Evolutionary conservation across 176 grass and related monocot genomes (phyloP), one percentile per base, ranked within the genome.

Genomic region (Zea luxurians): DNA sequence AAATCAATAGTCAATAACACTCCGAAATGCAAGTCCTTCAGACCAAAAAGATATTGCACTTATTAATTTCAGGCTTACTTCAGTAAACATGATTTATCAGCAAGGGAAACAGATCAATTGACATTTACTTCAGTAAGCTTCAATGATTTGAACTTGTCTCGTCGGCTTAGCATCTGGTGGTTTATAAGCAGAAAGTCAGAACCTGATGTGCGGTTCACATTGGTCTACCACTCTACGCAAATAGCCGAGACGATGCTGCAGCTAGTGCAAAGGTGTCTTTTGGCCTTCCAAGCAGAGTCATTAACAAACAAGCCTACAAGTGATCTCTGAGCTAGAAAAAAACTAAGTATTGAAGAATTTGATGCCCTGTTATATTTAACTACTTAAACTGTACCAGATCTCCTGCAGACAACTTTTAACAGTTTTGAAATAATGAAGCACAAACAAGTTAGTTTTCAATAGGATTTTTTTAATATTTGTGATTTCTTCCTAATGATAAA

Each of bases 361-460:
- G 48, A 20, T 64, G 54, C 57, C 9, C n/a, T 59, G 11, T 36
- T 80, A 80, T 48, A 27, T 15, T 70, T 8, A 46, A 1, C 54
- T 42, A 64, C 76, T 71, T 35, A 75, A 42, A 78, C 36, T 82
- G 18, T 27, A 21, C 48, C 18, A 46, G 15, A 74, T 20, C 35
- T 36, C 12, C 17, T 7, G 16, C 17, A 35, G 73, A 61, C 60
- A 38, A 37, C 18, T 52, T 74, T 68, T 74, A 11, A 61, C 37
- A 83, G 60, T 18, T 70, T 86, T 35, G 6, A 50, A 64, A 68
- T 13, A 20, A 46, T 5, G 13, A 75, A 63, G 8, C 27, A 66
- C 68, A 42, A 83, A 82, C 18, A 78, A 3, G 16, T 5, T 55
- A 21, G 10, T 73, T 81, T 71, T 49, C 10, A 54, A 35, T 10